phyloP scores from a whole-genome alignment of 2,329 filamentous ascomycete genomes.

The Apiospora phragmitis region DNA sequence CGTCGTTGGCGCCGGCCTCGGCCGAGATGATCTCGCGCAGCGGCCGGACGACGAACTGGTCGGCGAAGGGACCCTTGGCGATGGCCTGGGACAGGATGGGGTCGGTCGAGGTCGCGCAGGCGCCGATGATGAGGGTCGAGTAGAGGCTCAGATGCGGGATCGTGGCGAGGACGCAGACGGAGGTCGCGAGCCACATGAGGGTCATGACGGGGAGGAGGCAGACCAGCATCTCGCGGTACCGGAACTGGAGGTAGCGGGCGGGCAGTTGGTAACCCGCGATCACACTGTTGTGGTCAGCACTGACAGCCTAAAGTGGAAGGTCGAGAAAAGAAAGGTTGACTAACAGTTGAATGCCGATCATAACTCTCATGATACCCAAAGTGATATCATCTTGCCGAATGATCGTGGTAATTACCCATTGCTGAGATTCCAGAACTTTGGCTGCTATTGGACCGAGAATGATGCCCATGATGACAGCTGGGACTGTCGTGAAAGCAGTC shows the following conservation, averaged over 20 bases:
- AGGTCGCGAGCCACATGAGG: conserved; percentile 61
- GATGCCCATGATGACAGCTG: conserved; percentile 57
- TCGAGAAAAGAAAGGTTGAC: background rate
- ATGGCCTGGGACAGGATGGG: conserved; percentile 62
- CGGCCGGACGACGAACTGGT: conserved; percentile 58
- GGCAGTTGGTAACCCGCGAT: conserved; percentile 65
- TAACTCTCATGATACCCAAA: conserved; percentile 53
- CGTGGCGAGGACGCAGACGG: conserved; percentile 54
- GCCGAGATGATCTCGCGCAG: conserved; percentile 64
- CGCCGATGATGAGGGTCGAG: conserved; percentile 57
- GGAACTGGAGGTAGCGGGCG: conserved; percentile 50
- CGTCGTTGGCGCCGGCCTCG: conserved; percentile 63
- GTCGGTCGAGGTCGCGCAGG: conserved; percentile 63
- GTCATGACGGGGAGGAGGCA: conserved; percentile 62
- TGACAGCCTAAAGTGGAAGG: background rate
- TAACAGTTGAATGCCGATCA: conserved; percentile 61
- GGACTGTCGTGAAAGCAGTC: conserved; percentile 39
- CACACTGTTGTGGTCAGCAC: conserved; percentile 25
- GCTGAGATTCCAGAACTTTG: conserved; percentile 49
- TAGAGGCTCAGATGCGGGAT: conserved; percentile 56
- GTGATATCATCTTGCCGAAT: conserved; percentile 40
- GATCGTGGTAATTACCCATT: conserved; percentile 36
- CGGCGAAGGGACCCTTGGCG: conserved; percentile 62
- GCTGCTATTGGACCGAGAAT: conserved; percentile 55
- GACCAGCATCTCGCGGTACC: conserved; percentile 55